Base-by-base conservation (phyloP, 2,329 filamentous ascomycete species). In the Trichoderma sp. region DNA sequence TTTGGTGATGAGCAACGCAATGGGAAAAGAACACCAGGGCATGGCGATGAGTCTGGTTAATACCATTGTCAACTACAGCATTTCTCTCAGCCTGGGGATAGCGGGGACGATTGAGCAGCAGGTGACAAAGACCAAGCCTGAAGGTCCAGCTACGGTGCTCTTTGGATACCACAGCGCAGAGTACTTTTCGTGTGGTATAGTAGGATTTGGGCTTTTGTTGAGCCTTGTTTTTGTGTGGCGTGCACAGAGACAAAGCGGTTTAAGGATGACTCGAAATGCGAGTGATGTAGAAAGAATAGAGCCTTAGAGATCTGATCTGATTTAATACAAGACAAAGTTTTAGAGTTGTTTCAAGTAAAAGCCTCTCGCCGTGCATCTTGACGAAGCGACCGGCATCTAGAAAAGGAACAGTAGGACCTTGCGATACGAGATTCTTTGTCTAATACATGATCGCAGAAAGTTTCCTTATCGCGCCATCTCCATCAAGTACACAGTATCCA, bases 51-150 rank as follows among this genome's bases (percentile, higher is more conserved):
- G 87, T 21, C 81, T 93, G 6, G 89, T 93, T 38, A 91, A 88
- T 75, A 93, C 91, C 0, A 85, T 92, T 12, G 89, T 93, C 76
- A 93, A 94, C 81, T 94, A 93, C 80, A 89, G 88, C 75, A 93
- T 94, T 41, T 90, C 90, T 1, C 82, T 93, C 3, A 91, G 90
- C 0, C 85, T 94, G 0, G 92, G 92, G 0, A 88, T 94, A 63
- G 91, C 91, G 0, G 91, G 91, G 0, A 93, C 91, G 0, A 88
- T 93, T 3, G 91, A 93, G 7, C 41, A 45, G 41, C 41, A 45
- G 18, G 41, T 45, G 41, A 45, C 41, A n/a, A 45, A 45, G 16
- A 4, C 3, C 0, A 45, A 2, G 0, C 41, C 41, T 45, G 7
- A 45, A n/a, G 41, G 16, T n/a, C 41, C 41, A 45, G 16, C 41